Evolutionary conservation across 2,329 filamentous ascomycete species (phyloP).

Genomic region (Blastomyces gilchristii): DNA sequence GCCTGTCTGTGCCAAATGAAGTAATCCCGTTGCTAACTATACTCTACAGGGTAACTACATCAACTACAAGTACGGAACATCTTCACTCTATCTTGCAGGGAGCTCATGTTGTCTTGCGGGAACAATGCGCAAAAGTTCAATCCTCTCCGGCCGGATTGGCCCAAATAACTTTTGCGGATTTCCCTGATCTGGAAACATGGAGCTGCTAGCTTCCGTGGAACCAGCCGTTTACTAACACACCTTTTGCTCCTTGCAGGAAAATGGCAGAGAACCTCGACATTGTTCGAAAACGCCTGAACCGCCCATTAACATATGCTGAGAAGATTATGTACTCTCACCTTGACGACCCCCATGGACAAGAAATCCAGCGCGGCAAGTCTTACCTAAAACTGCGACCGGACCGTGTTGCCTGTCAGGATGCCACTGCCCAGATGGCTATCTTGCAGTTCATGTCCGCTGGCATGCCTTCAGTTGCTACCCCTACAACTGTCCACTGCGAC

Average conservation of each 20-base stretch:
- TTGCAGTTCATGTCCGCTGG: constrained; percentile 99
- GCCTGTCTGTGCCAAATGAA: constrained; percentile 13
- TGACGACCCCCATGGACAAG: constrained; percentile 90
- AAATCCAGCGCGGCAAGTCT: constrained; percentile 88
- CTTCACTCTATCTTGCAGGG: not conserved
- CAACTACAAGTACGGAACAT: constrained; percentile 61
- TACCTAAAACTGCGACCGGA: constrained; percentile 96
- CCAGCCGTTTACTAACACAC: constrained; percentile 18
- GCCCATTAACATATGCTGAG: constrained; percentile 88
- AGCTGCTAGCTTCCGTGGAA: not conserved
- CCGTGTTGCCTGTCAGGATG: constrained; percentile 98
- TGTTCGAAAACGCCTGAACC: constrained; percentile 80
- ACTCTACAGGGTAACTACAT: constrained; percentile 66
- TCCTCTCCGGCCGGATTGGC: not conserved
- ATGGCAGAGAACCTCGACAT: constrained; percentile 95
- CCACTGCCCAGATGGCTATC: constrained; percentile 98
- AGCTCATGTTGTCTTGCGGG: not conserved
- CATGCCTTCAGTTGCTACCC: constrained; percentile 90
- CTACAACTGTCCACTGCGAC: constrained; percentile 94
- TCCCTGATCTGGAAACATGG: not conserved
- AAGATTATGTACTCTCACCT: constrained; percentile 99
- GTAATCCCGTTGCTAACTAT: constrained; percentile 21
- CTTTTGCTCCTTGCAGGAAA: constrained; percentile 52
- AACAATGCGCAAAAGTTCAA: not conserved
- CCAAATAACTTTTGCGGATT: not conserved